These are phyloP conservation scores for Diaporthe citrichinensis DNA, from an alignment of 2,329 filamentous ascomycete species.

Conservation along the genomic window DNA sequence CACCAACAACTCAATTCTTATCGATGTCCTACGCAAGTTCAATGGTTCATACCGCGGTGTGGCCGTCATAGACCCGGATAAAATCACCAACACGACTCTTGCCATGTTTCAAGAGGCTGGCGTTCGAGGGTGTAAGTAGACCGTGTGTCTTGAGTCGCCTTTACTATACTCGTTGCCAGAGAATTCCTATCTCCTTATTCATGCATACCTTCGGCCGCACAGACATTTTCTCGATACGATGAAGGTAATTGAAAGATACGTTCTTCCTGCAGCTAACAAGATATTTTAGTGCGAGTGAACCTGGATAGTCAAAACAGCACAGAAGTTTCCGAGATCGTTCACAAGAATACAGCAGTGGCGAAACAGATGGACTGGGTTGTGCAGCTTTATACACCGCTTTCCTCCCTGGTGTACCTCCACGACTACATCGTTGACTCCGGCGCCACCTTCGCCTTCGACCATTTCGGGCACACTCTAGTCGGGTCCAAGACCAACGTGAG, in stretches of 20 bases:
- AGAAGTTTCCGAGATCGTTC: constrained; percentile 10
- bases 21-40: neutral
- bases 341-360: constrained; percentile 6
- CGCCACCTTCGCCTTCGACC: constrained; percentile 16
- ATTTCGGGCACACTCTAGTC: constrained; percentile 27
- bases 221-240: neutral
- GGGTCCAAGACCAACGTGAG: constrained; percentile 27
- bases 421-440: constrained; percentile 1
- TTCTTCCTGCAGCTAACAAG: neutral
- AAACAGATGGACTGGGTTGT: neutral
- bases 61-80: constrained; percentile 17
- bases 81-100: neutral
- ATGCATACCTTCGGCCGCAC: neutral
- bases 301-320: constrained; percentile 16
- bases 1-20: constrained; percentile 19
- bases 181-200: neutral
- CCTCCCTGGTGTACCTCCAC: constrained; percentile 16
- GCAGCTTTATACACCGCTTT: constrained; percentile 9
- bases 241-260: too few species aligned
- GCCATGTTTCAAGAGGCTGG: constrained; percentile 12
- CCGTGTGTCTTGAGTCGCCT: neutral
- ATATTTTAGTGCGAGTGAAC: neutral
- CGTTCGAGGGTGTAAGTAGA: constrained; percentile 10
- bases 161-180: too few species aligned
- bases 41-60: constrained; percentile 22